These are phyloP conservation scores for Xylaria sp. DNA, from an alignment of 2,329 filamentous ascomycete species.

Conservation along the genomic window DNA sequence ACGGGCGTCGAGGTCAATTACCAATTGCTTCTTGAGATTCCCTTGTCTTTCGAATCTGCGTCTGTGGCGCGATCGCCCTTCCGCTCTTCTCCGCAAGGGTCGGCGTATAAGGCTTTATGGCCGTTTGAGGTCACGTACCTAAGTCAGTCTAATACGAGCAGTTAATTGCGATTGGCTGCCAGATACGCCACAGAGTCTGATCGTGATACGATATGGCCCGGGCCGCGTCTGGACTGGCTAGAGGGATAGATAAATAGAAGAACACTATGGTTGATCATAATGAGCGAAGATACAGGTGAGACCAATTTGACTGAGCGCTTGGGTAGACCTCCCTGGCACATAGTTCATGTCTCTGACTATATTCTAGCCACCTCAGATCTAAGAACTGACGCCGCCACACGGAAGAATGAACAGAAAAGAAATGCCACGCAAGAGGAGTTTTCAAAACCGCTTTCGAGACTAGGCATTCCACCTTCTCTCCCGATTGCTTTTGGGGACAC, in stretches of 20 bases:
- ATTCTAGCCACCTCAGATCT: background rate
- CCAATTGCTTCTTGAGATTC: constrained; percentile 1
- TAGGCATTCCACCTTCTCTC: background rate
- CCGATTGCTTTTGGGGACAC: background rate
- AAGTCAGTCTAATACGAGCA: background rate
- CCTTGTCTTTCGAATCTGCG: background rate
- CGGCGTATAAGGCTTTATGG: constrained; percentile 7
- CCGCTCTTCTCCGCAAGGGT: constrained; percentile 13
- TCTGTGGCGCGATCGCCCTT: constrained; percentile 12
- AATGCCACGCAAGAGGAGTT: background rate
- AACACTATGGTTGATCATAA: background rate
- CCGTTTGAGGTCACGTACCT: constrained; percentile 1
- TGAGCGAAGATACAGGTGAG: constrained; percentile 2
- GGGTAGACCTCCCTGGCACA: constrained; percentile 4
- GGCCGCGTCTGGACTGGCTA: background rate
- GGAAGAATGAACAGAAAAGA: constrained; percentile 9
- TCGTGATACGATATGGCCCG: background rate
- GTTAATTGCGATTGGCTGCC: constrained; percentile 9
- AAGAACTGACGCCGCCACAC: background rate
- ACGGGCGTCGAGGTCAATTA: background rate
- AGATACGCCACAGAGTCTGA: constrained; percentile 4
- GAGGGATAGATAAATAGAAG: background rate
- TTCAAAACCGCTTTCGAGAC: background rate
- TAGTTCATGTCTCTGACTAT: background rate
- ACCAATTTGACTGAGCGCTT: background rate